These are phyloP conservation scores for Kazachstania africana DNA, from an alignment of 805 yeast genomes.

Conservation along the genomic window DNA sequence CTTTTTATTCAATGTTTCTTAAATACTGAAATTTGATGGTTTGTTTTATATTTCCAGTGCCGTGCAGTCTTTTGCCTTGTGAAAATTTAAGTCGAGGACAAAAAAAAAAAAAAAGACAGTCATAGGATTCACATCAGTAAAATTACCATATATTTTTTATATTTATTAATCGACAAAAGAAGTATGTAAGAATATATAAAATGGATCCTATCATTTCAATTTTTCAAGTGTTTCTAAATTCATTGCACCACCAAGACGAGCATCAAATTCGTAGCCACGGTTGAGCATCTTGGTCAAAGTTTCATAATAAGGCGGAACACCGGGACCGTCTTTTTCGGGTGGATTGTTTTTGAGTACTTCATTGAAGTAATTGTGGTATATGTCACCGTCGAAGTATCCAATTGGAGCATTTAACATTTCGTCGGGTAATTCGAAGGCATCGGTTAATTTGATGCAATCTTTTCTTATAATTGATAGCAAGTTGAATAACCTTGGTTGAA, in stretches of 20 bases:
- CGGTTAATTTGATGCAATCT: slow-evolving; percentile 68
- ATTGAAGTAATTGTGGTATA: slow-evolving; percentile 68
- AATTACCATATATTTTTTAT: too few relatives aligned
- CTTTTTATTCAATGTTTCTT: too few relatives aligned
- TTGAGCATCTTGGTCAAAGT: slow-evolving; percentile 31
- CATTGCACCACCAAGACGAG: slow-evolving; percentile 26
- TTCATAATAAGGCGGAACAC: slow-evolving; percentile 31
- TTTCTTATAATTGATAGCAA: slow-evolving; percentile 45
- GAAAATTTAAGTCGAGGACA: too few relatives aligned
- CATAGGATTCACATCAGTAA: too few relatives aligned
- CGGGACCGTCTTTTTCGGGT: slow-evolving; percentile 37
- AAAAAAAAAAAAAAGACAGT: too few relatives aligned
- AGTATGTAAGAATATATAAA: too few relatives aligned
- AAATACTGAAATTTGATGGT: too few relatives aligned
- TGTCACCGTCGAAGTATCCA: slow-evolving; percentile 73
- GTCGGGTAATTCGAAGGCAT: slow-evolving; percentile 74
- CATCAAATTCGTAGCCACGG: slow-evolving; percentile 27
- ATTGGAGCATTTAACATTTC: slow-evolving; percentile 71
- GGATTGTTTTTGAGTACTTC: slow-evolving; percentile 48
- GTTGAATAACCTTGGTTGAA: slow-evolving; percentile 32
- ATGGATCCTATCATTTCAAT: slow-evolving; percentile 19
- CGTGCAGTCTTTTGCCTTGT: too few relatives aligned
- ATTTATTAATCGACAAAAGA: too few relatives aligned
- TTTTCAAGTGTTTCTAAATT: slow-evolving; percentile 21
- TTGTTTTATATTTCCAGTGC: too few relatives aligned